Evolutionary conservation across 2,329 filamentous ascomycete genomes (phyloP).

Genomic region (Sporothrix pseudoabietina): DNA sequence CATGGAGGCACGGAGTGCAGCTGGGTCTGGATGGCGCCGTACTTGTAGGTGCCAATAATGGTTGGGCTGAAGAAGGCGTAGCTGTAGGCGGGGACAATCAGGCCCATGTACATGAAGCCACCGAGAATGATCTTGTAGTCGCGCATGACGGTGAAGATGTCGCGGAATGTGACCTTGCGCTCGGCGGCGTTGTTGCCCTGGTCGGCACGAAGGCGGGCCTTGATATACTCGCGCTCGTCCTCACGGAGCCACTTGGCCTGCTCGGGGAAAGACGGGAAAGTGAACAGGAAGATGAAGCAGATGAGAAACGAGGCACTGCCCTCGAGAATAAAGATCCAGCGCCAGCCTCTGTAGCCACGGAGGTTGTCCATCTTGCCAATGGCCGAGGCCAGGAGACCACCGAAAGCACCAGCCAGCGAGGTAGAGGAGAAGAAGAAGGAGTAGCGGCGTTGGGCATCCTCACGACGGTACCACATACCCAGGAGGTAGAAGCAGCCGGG

Average conservation of each 20-base stretch:
- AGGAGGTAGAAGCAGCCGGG: slow-evolving; percentile 74
- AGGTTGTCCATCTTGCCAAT: slow-evolving; percentile 85
- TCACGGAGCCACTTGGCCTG: slow-evolving; percentile 70
- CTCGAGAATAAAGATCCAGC: slow-evolving; percentile 83
- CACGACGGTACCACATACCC: slow-evolving; percentile 86
- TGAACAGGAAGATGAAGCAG: slow-evolving; percentile 66
- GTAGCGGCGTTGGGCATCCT: slow-evolving; percentile 88
- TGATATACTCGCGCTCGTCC: slow-evolving; percentile 69
- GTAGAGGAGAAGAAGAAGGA: slow-evolving; percentile 91
- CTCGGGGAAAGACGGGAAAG: slow-evolving; percentile 74
- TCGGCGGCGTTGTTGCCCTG: slow-evolving; percentile 68
- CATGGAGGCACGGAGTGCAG: slow-evolving; percentile 61
- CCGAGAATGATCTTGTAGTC: slow-evolving; percentile 74
- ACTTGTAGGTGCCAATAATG: slow-evolving; percentile 69
- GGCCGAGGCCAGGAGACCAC: slow-evolving; percentile 78
- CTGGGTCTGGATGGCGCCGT: slow-evolving; percentile 59
- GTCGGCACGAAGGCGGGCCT: slow-evolving; percentile 66
- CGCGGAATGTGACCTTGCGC: slow-evolving; percentile 59
- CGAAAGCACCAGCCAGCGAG: slow-evolving; percentile 79
- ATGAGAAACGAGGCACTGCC: slow-evolving; percentile 65
- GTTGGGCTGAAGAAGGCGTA: slow-evolving; percentile 77
- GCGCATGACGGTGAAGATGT: slow-evolving; percentile 66
- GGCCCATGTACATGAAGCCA: slow-evolving; percentile 78
- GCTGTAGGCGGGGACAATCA: slow-evolving; percentile 75
- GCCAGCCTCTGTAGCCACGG: slow-evolving; percentile 70